Evolutionary conservation across 169 alveolate genomes (phyloP).

Genomic region (Eimeria acervulina): DNA sequence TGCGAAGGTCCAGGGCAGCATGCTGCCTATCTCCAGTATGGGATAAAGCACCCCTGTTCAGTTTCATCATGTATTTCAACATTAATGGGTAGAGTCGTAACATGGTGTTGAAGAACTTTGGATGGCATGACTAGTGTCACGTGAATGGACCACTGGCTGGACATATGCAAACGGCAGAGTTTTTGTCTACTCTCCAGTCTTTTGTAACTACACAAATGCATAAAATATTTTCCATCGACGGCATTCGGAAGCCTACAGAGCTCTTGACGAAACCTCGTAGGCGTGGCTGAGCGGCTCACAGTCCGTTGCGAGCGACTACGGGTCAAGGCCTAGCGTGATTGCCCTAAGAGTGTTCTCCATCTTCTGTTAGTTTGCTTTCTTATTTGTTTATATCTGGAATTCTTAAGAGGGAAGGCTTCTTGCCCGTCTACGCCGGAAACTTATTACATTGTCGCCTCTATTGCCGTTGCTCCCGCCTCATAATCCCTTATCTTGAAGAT

Average conservation of each 20-base stretch:
- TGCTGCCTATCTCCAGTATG: no score
- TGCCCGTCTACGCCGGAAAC: not conserved
- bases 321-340: not conserved
- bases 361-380: not conserved
- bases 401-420: not conserved
- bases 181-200: no score
- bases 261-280: not conserved
- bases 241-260: not conserved
- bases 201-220: no score
- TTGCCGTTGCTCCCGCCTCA: not conserved
- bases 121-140: no score
- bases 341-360: not conserved
- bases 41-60: no score
- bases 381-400: not conserved
- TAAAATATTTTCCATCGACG: not conserved
- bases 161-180: no score
- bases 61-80: no score
- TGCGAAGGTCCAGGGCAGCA: no score
- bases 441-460: not conserved
- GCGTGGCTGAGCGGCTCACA: not conserved
- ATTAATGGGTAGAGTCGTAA: no score
- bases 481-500: not conserved
- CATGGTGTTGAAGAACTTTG: no score
- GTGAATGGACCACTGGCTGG: no score
- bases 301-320: not conserved